Evolutionary conservation across 1,139 yeast species (phyloP).

Genomic region (Lodderomyces orthopsilosis): DNA sequence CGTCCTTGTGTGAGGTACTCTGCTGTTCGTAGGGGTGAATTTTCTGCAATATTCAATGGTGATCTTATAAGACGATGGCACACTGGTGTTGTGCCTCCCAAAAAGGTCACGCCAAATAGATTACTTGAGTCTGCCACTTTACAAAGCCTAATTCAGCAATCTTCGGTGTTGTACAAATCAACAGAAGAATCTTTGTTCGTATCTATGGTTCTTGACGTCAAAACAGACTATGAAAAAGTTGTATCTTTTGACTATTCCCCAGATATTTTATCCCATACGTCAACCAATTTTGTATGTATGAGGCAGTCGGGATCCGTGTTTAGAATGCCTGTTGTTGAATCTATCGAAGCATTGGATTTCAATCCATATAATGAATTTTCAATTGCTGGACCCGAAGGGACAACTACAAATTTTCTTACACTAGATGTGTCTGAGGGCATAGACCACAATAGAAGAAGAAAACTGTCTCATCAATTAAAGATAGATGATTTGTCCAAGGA

Average conservation of each 20-base stretch:
- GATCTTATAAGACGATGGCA: constrained; percentile 81
- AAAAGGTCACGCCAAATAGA: constrained; percentile 6
- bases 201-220: constrained; percentile 69
- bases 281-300: constrained; percentile 74
- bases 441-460: not conserved
- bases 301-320: constrained; percentile 86
- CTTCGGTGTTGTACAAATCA: constrained; percentile 35
- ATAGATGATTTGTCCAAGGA: not conserved
- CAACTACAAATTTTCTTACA: constrained; percentile 37
- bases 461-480: not conserved
- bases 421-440: not conserved
- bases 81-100: constrained; percentile 55
- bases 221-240: constrained; percentile 76
- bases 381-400: constrained; percentile 63
- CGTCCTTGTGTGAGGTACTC: constrained; percentile 72
- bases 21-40: constrained; percentile 64
- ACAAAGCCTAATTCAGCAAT: constrained; percentile 33
- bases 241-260: constrained; percentile 83
- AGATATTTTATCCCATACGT: constrained; percentile 41
- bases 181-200: constrained; percentile 64
- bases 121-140: constrained; percentile 12
- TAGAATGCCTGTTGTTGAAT: constrained; percentile 71
- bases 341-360: constrained; percentile 61
- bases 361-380: constrained; percentile 72
- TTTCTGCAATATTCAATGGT: constrained; percentile 78